Base-by-base conservation (phyloP, 805 yeast genomes). In the Saturnispora saitoi region DNA sequence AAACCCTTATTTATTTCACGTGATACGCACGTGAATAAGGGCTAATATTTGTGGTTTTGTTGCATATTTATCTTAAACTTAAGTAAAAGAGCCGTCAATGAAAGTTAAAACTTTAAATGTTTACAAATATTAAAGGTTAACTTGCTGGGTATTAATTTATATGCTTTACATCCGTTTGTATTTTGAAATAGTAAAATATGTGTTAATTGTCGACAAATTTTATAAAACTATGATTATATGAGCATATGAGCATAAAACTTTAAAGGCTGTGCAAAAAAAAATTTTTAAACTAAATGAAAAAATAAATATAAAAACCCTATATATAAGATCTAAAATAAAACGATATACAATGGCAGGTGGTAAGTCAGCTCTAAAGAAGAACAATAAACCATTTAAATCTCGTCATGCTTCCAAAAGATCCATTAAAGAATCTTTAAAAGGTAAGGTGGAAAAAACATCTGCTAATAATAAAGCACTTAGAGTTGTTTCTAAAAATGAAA, bases 321-420 rank as follows among this genome's bases (percentile, higher is more conserved):
- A 37, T 14, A 22, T 14, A 12, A 22, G 19, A 15, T 14, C 31
- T 12, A 30, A 30, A 14, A 30, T 14, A 8, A 30, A 14, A 9
- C 12, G 14, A 1, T 31, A 29, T 3, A 47, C 29, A 29, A 80
- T 81, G 84, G 86, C 84, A 42, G 86, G 86, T 58, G 98, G 93
- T 64, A 77, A 98, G 63, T 74, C 91, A 11, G 80, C 95, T 3
- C 69, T 86, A 41, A 91, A 88, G 66, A 82, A 81, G 61, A 81
- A 81, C 43, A 95, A 91, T 60, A 93, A 93, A 69, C 76, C 90
- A 9, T 95, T 88, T 75, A 95, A 93, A 64, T 78, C 95, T 2
- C 85, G 82, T 62, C 99, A 93, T 71, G 78, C 96, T 19, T 78
- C 95, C 12, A 93, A 93, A 62, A 85, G 96, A 51, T 78, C 89